Conservation (phyloP, 139 green algal species). For the Chlamydomonas urium region DNA sequence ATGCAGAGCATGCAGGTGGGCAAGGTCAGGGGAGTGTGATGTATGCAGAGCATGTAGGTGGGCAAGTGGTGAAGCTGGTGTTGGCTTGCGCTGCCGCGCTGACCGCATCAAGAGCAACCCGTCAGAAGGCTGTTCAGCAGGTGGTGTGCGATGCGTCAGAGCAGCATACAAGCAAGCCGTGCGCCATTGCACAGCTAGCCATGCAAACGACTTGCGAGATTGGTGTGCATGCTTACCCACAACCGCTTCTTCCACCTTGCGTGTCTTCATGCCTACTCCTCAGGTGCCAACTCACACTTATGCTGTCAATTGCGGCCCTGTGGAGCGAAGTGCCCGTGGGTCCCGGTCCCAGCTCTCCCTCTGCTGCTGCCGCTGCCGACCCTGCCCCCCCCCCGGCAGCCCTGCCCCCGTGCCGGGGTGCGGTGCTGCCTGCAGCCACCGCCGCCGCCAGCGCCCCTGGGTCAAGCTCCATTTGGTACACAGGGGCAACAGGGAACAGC, state of each 20-base stretch:
- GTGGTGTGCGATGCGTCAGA: background rate
- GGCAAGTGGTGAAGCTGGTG: no score
- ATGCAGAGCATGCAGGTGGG: no score
- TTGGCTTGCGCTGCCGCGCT: no score
- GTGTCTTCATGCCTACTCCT: no score
- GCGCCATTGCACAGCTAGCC: no score
- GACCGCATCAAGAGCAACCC: no score
- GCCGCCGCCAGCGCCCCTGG: slow-evolving; percentile 15
- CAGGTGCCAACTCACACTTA: background rate
- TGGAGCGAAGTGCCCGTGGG: slow-evolving; percentile 3
- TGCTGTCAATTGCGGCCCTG: slow-evolving; percentile 6
- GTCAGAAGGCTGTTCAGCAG: background rate
- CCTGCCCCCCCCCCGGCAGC: background rate
- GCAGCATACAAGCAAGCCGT: background rate
- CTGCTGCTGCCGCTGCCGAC: background rate
- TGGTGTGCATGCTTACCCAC: no score
- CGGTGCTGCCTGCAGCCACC: slow-evolving; percentile 1
- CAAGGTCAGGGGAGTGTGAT: no score
- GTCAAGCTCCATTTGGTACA: slow-evolving; percentile 26
- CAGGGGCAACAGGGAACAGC: slow-evolving; percentile 23
- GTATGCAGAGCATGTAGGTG: no score
- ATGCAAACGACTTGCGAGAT: no score
- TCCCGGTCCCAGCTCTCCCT: slow-evolving; percentile 3
- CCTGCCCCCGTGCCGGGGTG: background rate
- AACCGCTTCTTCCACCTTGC: no score